Conservation (phyloP, 169 alveolate species). For the Prorocentrum cordatum region DNA sequence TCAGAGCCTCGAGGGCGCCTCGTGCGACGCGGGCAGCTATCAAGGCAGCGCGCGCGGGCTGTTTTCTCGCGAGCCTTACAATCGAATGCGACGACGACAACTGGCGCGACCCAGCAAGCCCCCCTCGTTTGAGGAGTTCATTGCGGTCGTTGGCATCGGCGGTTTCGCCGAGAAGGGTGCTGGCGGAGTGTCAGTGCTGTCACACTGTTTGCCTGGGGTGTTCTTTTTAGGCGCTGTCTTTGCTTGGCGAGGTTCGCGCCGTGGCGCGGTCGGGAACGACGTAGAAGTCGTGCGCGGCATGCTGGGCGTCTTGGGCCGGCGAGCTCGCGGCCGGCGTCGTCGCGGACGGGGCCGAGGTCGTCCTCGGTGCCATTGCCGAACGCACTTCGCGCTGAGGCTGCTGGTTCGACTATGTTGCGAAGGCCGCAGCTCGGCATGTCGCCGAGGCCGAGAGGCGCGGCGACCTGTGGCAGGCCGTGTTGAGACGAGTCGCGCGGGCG, state of each 20-base stretch:
- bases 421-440: background rate
- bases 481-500: background rate
- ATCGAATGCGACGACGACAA: background rate
- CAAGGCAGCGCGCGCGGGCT: background rate
- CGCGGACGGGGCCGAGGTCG: constrained; percentile 5
- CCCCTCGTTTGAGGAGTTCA: constrained; percentile 7
- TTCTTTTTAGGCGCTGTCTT: background rate
- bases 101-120: background rate
- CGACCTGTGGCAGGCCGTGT: background rate
- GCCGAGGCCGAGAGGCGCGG: constrained; percentile 14
- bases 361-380: background rate
- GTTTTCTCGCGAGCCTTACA: background rate
- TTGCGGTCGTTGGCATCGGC: background rate
- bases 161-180: background rate
- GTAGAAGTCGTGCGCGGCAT: background rate
- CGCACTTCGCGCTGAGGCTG: background rate
- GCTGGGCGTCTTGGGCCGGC: constrained; percentile 4
- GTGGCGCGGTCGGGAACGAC: background rate
- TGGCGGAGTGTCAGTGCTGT: background rate
- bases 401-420: background rate
- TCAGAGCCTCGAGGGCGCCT: background rate
- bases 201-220: background rate
- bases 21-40: constrained; percentile 4
- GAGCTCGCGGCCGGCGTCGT: background rate
- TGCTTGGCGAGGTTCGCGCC: background rate